Conservation (phyloP, 2,329 filamentous ascomycete genomes). For the Fusarium sp. region DNA sequence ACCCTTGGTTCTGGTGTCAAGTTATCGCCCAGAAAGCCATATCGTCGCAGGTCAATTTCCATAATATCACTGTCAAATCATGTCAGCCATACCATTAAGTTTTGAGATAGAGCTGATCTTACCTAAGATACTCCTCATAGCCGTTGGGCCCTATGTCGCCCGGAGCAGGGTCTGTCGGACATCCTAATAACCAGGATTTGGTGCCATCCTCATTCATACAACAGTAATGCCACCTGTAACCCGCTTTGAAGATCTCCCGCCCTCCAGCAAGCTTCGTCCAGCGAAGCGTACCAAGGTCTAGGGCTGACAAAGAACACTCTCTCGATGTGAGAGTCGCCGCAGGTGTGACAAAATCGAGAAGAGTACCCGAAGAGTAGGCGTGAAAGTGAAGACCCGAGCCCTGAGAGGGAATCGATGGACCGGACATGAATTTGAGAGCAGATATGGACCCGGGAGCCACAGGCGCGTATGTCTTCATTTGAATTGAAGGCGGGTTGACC, state of each 20-base stretch:
- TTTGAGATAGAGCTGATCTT: not conserved
- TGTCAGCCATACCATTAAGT: constrained; percentile 31
- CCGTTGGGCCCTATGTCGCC: constrained; percentile 75
- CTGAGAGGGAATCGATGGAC: constrained; percentile 86
- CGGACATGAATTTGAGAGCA: constrained; percentile 84
- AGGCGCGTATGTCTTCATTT: constrained; percentile 79
- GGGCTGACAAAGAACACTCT: constrained; percentile 89
- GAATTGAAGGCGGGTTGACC: constrained; percentile 74
- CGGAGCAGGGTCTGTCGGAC: constrained; percentile 76
- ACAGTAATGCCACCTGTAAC: constrained; percentile 99
- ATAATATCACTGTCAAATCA: constrained; percentile 77
- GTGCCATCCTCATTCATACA: constrained; percentile 95
- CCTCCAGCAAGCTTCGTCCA: constrained; percentile 98
- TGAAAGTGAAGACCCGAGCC: constrained; percentile 95
- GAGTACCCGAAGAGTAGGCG: constrained; percentile 89
- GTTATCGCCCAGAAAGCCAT: constrained; percentile 88
- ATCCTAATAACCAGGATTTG: constrained; percentile 96
- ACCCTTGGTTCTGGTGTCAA: constrained; percentile 66
- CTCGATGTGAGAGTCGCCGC: constrained; percentile 86
- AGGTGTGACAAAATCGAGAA: constrained; percentile 94
- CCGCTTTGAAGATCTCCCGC: constrained; percentile 88
- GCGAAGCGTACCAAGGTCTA: constrained; percentile 86
- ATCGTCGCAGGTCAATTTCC: constrained; percentile 90
- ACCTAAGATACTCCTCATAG: constrained; percentile 88
- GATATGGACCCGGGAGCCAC: constrained; percentile 91